These are phyloP conservation scores for Erysimum cheiri DNA, from an alignment of 441 rosid genomes.

Conservation along the genomic window DNA sequence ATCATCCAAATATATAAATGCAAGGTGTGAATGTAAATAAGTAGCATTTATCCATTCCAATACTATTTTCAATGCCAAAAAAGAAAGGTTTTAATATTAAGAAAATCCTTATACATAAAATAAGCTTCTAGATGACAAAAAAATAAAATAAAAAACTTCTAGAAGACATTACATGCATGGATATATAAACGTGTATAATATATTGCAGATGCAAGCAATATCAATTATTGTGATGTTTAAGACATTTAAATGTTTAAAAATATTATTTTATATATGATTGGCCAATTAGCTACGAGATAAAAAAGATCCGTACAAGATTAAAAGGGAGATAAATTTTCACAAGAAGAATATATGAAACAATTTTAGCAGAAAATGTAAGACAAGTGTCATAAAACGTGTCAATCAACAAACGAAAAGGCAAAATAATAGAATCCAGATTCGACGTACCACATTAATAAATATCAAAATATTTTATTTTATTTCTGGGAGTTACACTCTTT, in stretches of 20 bases:
- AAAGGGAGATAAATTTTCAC: conserved; percentile 10
- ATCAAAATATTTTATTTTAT: not conserved
- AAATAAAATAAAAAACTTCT: not conserved
- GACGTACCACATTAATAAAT: conserved; percentile 41
- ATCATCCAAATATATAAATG: too few relatives aligned
- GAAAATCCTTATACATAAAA: too few relatives aligned
- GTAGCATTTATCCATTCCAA: too few relatives aligned
- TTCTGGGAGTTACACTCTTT: conserved; percentile 38
- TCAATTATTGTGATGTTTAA: not conserved
- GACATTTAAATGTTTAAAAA: not conserved
- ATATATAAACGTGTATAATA: not conserved
- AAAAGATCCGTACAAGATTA: conserved; percentile 18
- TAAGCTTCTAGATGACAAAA: not conserved
- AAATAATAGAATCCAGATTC: conserved; percentile 41
- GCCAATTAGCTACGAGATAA: conserved; percentile 23
- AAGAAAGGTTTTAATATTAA: too few relatives aligned
- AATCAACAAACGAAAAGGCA: conserved; percentile 20
- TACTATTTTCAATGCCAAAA: too few relatives aligned
- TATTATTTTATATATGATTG: not conserved
- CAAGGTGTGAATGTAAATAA: too few relatives aligned
- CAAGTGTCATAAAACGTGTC: conserved; percentile 48
- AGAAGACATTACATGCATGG: not conserved
- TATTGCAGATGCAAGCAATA: not conserved
- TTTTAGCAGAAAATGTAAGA: conserved; percentile 28
- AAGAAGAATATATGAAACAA: conserved; percentile 25